Percentiles rank a stretch among this genome's conserved stretches.
phyloP scores from a whole-genome alignment of 1,284 basidiomycete species.

The Pyrrhoderma lamaoense region DNA sequence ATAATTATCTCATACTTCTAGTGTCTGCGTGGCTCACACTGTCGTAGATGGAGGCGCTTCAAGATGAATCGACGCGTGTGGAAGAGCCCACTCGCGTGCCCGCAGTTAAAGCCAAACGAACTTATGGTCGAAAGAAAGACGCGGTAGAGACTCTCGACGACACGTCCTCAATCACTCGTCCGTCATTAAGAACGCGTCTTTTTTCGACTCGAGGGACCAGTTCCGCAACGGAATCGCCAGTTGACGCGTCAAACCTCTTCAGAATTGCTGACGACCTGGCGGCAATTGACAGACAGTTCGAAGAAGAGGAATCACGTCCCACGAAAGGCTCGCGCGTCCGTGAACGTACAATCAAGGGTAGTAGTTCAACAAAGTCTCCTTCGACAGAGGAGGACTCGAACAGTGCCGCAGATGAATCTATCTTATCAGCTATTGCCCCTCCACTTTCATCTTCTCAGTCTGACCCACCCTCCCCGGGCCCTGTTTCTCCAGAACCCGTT shows the following conservation, averaged over 20 bases:
- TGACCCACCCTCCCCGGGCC: constrained; percentile 8
- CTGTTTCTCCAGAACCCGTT: not conserved
- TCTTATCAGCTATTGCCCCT: constrained; percentile 5
- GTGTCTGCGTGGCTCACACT: too few species aligned
- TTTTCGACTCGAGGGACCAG: not conserved
- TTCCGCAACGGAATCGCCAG: not conserved
- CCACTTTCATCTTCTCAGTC: constrained; percentile 14
- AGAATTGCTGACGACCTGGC: constrained; percentile 13
- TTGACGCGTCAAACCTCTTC: constrained; percentile 13
- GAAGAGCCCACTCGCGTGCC: constrained; percentile 2
- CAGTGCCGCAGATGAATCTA: constrained; percentile 1
- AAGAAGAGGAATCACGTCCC: constrained; percentile 3
- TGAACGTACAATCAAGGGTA: not conserved
- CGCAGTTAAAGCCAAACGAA: constrained; percentile 12
- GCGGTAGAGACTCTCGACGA: constrained; percentile 1
- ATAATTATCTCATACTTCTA: not conserved
- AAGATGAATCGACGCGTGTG: not conserved
- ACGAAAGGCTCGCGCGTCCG: not conserved
- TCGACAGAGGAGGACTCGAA: constrained; percentile 16
- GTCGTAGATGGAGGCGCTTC: constrained; percentile 4
- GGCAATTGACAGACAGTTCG: constrained; percentile 15
- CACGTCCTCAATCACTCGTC: not conserved
- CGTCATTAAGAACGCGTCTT: constrained; percentile 1
- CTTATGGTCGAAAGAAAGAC: constrained; percentile 17
- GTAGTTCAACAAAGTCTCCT: constrained; percentile 10